Conservation (phyloP, 352 stramenopile genomes). For the Globisporangium paddicum region DNA sequence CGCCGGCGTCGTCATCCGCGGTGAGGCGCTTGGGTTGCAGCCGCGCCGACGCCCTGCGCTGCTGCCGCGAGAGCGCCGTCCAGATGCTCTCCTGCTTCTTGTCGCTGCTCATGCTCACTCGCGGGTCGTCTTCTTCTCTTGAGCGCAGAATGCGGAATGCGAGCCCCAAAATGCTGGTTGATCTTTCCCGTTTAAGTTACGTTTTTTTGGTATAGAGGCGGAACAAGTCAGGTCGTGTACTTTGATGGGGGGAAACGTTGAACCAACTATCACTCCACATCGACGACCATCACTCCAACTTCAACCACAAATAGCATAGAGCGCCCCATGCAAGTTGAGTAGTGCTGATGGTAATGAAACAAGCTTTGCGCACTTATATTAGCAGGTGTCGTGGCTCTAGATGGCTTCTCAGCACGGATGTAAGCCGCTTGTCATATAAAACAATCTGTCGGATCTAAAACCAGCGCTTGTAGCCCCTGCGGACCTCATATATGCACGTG, state of each 20-base stretch:
- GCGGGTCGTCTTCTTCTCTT: neutral
- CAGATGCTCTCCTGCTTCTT: conserved; percentile 44
- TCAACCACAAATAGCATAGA: too few species aligned
- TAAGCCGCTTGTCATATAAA: conserved; percentile 1
- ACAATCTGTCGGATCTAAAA: conserved; percentile 19
- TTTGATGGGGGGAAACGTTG: neutral
- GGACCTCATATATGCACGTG: conserved; percentile 46
- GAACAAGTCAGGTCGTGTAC: neutral
- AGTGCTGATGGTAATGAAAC: neutral
- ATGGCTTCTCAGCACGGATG: neutral
- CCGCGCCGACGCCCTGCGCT: conserved; percentile 16
- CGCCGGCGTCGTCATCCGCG: neutral
- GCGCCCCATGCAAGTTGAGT: too few species aligned
- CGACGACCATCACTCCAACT: conserved; percentile 10
- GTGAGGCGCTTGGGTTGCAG: conserved; percentile 20
- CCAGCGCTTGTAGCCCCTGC: conserved; percentile 51
- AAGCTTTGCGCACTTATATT: too few species aligned
- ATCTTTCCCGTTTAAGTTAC: conserved; percentile 1
- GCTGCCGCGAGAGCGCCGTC: conserved; percentile 35
- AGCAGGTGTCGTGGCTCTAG: neutral
- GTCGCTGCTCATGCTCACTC: conserved; percentile 28
- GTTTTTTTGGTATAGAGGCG: neutral
- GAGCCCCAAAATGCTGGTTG: neutral
- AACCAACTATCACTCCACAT: conserved; percentile 6
- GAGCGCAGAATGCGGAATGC: neutral